Percentiles rank a stretch among this genome's conserved stretches.
phyloP scores from a whole-genome alignment of 164 flowering plant species.

The Vitis riparia region DNA sequence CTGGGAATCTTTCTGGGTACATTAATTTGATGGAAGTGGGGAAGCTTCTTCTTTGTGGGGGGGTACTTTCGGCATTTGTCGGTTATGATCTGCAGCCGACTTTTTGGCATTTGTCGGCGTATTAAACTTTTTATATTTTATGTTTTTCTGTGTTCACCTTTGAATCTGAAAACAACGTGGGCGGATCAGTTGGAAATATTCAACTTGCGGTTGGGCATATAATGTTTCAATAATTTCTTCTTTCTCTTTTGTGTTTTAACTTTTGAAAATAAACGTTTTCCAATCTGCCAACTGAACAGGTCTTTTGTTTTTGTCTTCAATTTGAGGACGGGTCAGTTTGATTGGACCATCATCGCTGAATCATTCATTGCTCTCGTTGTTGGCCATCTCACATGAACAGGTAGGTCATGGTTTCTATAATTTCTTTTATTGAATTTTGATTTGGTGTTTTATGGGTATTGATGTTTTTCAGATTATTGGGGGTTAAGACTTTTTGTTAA shows the following conservation, averaged over 20 bases:
- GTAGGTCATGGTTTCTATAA: background rate
- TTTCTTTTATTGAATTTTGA: background rate
- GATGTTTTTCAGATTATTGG: background rate
- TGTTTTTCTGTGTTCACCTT: background rate
- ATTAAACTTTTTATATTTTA: constrained; percentile 3
- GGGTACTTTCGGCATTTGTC: constrained; percentile 28
- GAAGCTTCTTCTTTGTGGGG: background rate
- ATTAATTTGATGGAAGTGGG: no score
- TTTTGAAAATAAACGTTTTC: no score
- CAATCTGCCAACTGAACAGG: background rate
- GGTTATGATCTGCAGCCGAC: constrained; percentile 42
- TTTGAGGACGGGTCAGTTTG: constrained; percentile 14
- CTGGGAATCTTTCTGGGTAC: no score
- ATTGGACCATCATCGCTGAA: constrained; percentile 8
- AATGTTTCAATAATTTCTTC: no score
- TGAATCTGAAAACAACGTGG: constrained; percentile 22
- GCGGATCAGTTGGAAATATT: constrained; percentile 13
- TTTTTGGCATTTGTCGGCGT: constrained; percentile 33
- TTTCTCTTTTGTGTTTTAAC: no score
- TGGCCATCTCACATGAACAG: constrained; percentile 12
- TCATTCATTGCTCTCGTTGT: background rate
- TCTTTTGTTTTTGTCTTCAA: background rate
- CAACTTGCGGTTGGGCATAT: constrained; percentile 10
- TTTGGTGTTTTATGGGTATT: background rate
- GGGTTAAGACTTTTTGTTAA: background rate